Evolutionary conservation across 73 alveolate species (phyloP).

Genomic region (Paramecium bursaria): DNA sequence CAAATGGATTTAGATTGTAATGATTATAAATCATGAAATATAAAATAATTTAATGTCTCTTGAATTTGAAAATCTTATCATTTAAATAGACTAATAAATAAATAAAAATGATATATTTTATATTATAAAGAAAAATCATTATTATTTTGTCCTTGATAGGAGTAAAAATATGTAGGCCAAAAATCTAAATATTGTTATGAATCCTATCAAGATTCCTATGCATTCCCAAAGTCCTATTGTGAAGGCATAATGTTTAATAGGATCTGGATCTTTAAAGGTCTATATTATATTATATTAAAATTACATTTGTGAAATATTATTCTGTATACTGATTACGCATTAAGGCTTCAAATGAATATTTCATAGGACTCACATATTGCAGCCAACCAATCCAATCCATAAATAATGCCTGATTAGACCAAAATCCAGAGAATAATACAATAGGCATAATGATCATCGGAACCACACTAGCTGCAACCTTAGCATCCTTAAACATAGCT

Average conservation of each 20-base stretch:
- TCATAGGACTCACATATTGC: conserved; percentile 35
- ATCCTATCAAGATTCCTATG: neutral
- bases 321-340: neutral
- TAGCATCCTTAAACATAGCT: neutral
- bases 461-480: neutral
- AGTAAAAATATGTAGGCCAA: neutral
- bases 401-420: neutral
- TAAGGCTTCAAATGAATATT: conserved; percentile 10
- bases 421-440: conserved; percentile 15
- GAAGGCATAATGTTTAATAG: neutral
- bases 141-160: neutral
- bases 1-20: conserved; percentile 44
- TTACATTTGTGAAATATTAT: too few relatives aligned
- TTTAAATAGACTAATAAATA: too few relatives aligned
- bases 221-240: neutral
- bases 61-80: too few relatives aligned
- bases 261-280: neutral
- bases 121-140: too few relatives aligned
- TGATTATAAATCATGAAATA: neutral
- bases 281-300: too few relatives aligned
- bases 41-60: too few relatives aligned
- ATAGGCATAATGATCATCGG: conserved; percentile 40
- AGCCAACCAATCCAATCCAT: conserved; percentile 44
- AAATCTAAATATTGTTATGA: neutral
- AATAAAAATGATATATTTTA: too few relatives aligned